These are phyloP conservation scores for Umbilicus rupestris DNA, from an alignment of 164 flowering plant species.

Conservation along the genomic window DNA sequence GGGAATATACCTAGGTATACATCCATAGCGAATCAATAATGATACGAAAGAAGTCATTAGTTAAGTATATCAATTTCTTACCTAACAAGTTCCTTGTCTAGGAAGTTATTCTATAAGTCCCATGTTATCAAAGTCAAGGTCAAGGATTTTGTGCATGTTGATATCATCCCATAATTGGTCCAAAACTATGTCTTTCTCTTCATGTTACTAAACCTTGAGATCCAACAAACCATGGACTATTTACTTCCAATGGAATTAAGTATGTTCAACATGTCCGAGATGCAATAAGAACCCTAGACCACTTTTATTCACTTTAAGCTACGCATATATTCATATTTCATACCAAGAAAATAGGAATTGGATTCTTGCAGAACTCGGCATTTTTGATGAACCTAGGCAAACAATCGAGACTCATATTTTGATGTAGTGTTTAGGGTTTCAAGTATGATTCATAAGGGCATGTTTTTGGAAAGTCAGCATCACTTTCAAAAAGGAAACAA, in stretches of 20 bases:
- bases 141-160: background rate
- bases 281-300: background rate
- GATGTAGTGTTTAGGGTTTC: background rate
- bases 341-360: too few relatives aligned
- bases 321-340: background rate
- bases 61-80: too few relatives aligned
- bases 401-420: too few relatives aligned
- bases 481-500: background rate
- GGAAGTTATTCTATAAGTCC: background rate
- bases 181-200: background rate
- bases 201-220: background rate
- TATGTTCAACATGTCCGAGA: background rate
- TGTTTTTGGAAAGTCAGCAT: background rate
- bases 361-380: too few relatives aligned
- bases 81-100: background rate
- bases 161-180: background rate
- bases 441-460: background rate
- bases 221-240: background rate
- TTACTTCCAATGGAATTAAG: background rate
- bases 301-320: background rate
- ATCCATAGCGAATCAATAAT: background rate
- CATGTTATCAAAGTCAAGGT: background rate
- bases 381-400: too few relatives aligned
- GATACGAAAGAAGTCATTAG: background rate
- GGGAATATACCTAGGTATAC: background rate